Conservation (phyloP, 202 grass and related monocot genomes). For the Dendrocalamus latiflorus region DNA sequence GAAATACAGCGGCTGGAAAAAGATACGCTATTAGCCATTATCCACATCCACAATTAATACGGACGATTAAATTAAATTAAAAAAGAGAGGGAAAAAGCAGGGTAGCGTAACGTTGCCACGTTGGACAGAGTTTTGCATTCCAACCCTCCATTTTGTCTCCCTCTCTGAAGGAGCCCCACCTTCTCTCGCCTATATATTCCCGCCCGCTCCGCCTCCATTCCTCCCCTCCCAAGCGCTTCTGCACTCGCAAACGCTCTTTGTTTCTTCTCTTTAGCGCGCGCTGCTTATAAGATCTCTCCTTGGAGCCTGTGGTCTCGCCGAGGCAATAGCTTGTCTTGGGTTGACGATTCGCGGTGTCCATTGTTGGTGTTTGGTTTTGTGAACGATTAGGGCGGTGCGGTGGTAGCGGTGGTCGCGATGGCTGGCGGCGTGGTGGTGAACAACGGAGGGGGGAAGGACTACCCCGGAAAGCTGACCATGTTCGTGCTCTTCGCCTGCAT, state of each 20-base stretch:
- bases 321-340: neutral
- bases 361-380: neutral
- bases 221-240: neutral
- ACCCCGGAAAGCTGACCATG: slow-evolving; percentile 86
- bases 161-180: neutral
- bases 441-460: slow-evolving; percentile 51
- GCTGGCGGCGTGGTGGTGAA: slow-evolving; percentile 65
- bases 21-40: neutral
- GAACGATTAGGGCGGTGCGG: neutral
- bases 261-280: neutral
- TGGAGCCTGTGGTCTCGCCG: neutral
- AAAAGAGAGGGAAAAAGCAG: neutral
- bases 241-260: neutral
- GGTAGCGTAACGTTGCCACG: neutral
- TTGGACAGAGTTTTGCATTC: neutral
- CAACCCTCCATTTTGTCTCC: neutral
- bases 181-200: slow-evolving; percentile 30
- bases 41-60: slow-evolving; percentile 32
- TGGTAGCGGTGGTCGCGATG: slow-evolving; percentile 27
- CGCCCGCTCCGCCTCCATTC: neutral
- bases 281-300: neutral
- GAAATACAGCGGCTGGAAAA: slow-evolving; percentile 7
- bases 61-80: neutral
- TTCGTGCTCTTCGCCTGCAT: slow-evolving; percentile 89
- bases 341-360: neutral